A percentile compares a stretch with the other conserved stretches of the same genome.
Conservation (phyloP, 2,329 filamentous ascomycete genomes). For the Penicillium sp. region DNA sequence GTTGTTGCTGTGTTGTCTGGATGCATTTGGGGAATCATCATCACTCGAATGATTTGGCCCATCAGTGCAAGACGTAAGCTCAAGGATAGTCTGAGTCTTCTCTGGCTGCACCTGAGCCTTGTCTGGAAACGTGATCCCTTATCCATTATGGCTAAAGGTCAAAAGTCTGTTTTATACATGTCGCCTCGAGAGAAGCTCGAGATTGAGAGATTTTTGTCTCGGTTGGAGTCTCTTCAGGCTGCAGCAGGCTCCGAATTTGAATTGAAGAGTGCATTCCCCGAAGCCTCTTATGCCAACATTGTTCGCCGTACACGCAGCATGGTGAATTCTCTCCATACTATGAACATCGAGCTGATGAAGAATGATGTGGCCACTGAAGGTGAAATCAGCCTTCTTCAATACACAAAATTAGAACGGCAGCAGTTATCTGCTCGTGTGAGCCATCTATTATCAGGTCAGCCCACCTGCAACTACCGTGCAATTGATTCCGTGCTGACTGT, state of each 20-base stretch:
- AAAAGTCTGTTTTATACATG: slow-evolving; percentile 62
- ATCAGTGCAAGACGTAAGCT: slow-evolving; percentile 83
- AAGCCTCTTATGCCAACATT: slow-evolving; percentile 62
- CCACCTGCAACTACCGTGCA: not conserved
- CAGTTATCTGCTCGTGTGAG: slow-evolving; percentile 81
- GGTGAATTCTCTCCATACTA: slow-evolving; percentile 88
- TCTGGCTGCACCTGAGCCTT: slow-evolving; percentile 88
- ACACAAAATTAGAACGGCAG: slow-evolving; percentile 68
- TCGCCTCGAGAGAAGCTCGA: slow-evolving; percentile 78
- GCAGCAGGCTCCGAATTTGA: slow-evolving; percentile 80
- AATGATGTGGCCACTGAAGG: slow-evolving; percentile 66
- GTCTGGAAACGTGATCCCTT: slow-evolving; percentile 94
- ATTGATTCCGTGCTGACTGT: slow-evolving; percentile 21
- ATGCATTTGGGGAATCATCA: slow-evolving; percentile 82
- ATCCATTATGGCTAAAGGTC: slow-evolving; percentile 57
- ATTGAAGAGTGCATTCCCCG: slow-evolving; percentile 75
- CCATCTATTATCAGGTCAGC: slow-evolving; percentile 61
- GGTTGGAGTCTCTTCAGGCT: slow-evolving; percentile 62
- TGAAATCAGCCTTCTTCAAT: slow-evolving; percentile 69
- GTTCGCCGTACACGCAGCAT: slow-evolving; percentile 72
- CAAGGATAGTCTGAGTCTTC: slow-evolving; percentile 76
- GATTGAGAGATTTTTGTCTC: slow-evolving; percentile 67
- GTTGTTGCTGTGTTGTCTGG: slow-evolving; percentile 77
- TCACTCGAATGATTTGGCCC: slow-evolving; percentile 85
- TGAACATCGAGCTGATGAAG: slow-evolving; percentile 84